These are phyloP conservation scores for Beta macrorhiza DNA, from an alignment of 179 eudicot species.

Conservation along the genomic window DNA sequence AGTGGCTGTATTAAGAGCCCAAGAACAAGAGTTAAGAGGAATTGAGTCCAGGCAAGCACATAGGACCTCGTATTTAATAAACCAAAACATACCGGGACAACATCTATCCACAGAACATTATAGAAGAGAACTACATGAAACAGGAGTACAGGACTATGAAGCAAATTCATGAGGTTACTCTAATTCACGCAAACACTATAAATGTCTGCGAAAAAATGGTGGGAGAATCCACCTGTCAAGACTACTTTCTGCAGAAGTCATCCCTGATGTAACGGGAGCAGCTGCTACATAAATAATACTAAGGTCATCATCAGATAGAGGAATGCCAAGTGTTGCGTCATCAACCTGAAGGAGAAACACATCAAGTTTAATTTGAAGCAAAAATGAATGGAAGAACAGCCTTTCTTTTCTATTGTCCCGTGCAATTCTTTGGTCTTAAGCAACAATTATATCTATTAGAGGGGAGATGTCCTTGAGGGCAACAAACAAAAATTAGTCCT, in stretches of 20 bases:
- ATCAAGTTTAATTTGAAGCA: background rate
- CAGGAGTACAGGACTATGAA: background rate
- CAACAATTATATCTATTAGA: background rate
- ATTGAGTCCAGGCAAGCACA: background rate
- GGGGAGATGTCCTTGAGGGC: background rate
- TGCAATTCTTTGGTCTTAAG: background rate
- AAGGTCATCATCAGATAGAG: conserved; percentile 24
- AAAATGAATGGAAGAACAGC: background rate
- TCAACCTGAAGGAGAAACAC: conserved; percentile 17
- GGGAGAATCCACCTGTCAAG: conserved; percentile 26
- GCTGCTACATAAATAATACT: conserved; percentile 31
- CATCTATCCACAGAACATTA: background rate
- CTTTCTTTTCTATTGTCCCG: background rate
- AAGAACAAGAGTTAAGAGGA: background rate
- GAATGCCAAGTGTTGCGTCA: conserved; percentile 19
- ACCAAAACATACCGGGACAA: background rate
- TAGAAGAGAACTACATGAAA: background rate
- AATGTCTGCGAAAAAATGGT: background rate
- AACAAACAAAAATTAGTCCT: background rate
- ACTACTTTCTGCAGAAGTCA: conserved; percentile 21
- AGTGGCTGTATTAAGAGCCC: background rate
- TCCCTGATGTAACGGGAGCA: conserved; percentile 19
- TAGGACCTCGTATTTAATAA: background rate
- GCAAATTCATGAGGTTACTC: background rate
- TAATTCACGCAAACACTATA: conserved; percentile 6